A percentile compares a stretch with the other conserved stretches of the same genome.
Conservation (phyloP, 2,329 filamentous ascomycete genomes). For the Bipolaris bicolor region DNA sequence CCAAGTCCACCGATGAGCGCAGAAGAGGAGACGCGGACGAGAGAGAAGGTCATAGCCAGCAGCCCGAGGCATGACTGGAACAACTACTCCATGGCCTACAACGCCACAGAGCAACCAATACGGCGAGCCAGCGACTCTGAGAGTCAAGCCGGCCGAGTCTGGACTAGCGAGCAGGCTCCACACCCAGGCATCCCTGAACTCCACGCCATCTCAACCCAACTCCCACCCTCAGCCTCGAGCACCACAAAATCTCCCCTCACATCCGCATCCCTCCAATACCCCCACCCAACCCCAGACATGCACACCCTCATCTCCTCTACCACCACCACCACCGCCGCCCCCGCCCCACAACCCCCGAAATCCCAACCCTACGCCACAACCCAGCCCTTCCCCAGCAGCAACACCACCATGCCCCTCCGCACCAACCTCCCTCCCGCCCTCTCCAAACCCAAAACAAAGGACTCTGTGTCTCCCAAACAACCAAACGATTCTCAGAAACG, state of each 20-base stretch:
- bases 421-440: not conserved
- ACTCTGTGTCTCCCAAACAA: not conserved
- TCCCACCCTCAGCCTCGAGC: constrained; percentile 39
- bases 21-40: constrained; percentile 24
- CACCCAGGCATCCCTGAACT: constrained; percentile 32
- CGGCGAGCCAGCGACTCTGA: constrained; percentile 20
- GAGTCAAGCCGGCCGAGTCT: constrained; percentile 15
- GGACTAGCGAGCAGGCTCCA: constrained; percentile 9
- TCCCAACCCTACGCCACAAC: constrained; percentile 11
- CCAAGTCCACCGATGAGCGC: constrained; percentile 32
- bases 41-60: constrained; percentile 19
- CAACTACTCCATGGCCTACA: constrained; percentile 6
- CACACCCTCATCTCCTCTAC: constrained; percentile 6
- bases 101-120: constrained; percentile 4
- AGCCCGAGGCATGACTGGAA: constrained; percentile 18
- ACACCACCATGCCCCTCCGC: not conserved
- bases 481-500: constrained; percentile 1
- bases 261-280: constrained; percentile 19
- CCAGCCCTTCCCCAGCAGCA: constrained; percentile 9
- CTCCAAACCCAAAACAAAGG: not conserved
- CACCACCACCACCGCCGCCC: not conserved
- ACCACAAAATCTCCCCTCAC: constrained; percentile 41
- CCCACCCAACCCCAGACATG: constrained; percentile 12
- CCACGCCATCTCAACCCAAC: constrained; percentile 17
- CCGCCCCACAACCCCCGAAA: not conserved